These are phyloP conservation scores for Monascus ruber DNA, from an alignment of 2,329 filamentous ascomycete genomes.

Conservation along the genomic window DNA sequence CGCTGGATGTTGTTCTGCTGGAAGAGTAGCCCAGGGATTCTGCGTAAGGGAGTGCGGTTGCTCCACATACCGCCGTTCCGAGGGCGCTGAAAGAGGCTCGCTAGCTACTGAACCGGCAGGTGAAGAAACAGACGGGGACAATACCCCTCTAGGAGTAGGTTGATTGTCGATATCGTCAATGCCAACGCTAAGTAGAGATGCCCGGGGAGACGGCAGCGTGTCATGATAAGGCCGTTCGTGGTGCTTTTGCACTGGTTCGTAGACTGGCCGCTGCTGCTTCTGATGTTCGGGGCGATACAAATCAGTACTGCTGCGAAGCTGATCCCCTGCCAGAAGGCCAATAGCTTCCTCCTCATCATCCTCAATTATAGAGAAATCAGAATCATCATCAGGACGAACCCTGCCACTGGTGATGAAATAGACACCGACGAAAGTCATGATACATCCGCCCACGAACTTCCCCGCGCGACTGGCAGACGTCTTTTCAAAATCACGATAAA, in stretches of 20 bases:
- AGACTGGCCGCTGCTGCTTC: conserved; percentile 2
- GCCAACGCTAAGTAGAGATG: conserved; percentile 22
- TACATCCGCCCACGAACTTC: conserved; percentile 84
- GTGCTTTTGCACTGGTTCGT: conserved; percentile 8
- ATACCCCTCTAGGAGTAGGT: conserved; percentile 19
- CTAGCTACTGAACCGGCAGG: conserved; percentile 21
- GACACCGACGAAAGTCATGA: conserved; percentile 90
- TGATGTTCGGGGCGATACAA: conserved; percentile 14
- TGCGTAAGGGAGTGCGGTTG: conserved; percentile 24
- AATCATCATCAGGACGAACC: conserved; percentile 44
- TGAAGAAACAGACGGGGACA: conserved; percentile 23
- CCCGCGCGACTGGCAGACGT: conserved; percentile 59
- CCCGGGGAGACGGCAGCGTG: conserved; percentile 15
- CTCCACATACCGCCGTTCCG: conserved; percentile 16
- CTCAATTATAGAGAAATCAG: conserved; percentile 48
- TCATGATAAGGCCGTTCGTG: conserved; percentile 7
- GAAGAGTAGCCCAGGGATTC: conserved; percentile 28
- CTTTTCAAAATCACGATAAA: conserved; percentile 91
- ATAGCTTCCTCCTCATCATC: conserved; percentile 49
- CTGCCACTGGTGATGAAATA: conserved; percentile 90
- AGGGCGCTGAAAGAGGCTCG: conserved; percentile 17
- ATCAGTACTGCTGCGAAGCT: conserved; percentile 24
- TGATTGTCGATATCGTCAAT: conserved; percentile 21
- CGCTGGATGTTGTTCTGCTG: background rate
- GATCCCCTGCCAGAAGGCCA: conserved; percentile 28